These are phyloP conservation scores for Pestalotiopsis sp. DNA, from an alignment of 2,329 filamentous ascomycete species.

Conservation along the genomic window DNA sequence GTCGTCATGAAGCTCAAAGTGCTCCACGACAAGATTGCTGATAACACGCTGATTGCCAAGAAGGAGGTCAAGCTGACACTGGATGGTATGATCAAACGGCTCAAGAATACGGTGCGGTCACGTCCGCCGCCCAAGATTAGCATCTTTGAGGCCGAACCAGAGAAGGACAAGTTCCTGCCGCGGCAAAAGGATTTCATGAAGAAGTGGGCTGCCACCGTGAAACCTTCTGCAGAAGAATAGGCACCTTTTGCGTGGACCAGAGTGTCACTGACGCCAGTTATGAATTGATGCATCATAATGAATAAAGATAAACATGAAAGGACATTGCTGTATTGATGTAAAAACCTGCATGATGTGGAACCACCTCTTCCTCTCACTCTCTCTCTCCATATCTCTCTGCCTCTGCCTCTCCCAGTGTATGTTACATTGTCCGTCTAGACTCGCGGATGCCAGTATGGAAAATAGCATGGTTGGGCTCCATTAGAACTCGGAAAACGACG, in stretches of 20 bases:
- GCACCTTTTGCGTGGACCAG: neutral
- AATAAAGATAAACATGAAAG: neutral
- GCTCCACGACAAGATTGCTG: slow-evolving; percentile 67
- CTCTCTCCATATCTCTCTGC: neutral
- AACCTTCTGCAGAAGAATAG: neutral
- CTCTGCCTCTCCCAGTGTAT: slow-evolving; percentile 4
- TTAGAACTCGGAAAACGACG: neutral
- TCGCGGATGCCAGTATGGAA: neutral
- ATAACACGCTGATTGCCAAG: slow-evolving; percentile 72
- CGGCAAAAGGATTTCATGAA: slow-evolving; percentile 55
- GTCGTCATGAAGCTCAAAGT: slow-evolving; percentile 63
- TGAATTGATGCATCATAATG: neutral
- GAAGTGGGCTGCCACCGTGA: slow-evolving; percentile 36
- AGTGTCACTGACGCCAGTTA: neutral
- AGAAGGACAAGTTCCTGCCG: slow-evolving; percentile 39
- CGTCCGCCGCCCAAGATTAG: slow-evolving; percentile 56
- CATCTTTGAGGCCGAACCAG: slow-evolving; percentile 46
- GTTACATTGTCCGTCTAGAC: slow-evolving; percentile 12
- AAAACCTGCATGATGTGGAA: slow-evolving; percentile 8
- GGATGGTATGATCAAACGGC: slow-evolving; percentile 73
- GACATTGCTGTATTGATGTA: slow-evolving; percentile 11
- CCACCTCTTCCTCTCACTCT: neutral
- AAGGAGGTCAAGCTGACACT: slow-evolving; percentile 78
- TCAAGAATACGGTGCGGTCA: slow-evolving; percentile 73
- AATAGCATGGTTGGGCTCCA: neutral